phyloP scores from a whole-genome alignment of 768 basidiomycete species.

The Dioszegia aurantiaca region DNA sequence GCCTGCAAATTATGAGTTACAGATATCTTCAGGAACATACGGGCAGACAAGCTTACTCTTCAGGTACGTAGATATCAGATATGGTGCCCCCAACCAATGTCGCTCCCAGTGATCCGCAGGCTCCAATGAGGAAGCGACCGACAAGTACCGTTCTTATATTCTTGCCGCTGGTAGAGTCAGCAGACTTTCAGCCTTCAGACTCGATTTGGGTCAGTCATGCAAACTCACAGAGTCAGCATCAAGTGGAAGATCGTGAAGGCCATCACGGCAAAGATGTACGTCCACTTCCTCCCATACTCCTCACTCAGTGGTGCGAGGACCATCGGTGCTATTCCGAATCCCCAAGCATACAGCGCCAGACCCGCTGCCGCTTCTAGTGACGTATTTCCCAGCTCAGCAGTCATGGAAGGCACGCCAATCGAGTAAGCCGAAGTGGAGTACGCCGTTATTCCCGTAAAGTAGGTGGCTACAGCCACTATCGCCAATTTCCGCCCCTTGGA shows the following conservation, averaged over 20 bases:
- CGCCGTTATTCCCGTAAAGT: conserved; percentile 40
- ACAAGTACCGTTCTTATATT: conserved; percentile 52
- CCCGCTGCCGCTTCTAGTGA: conserved; percentile 34
- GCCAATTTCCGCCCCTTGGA: conserved; percentile 28
- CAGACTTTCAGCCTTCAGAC: conserved; percentile 18
- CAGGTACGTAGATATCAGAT: conserved; percentile 50
- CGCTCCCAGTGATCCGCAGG: conserved; percentile 49
- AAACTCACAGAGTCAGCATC: conserved; percentile 27
- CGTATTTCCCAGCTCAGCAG: conserved; percentile 33
- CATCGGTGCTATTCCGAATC: conserved; percentile 49
- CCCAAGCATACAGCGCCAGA: conserved; percentile 39
- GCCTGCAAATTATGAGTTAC: too few species aligned
- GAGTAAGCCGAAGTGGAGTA: conserved; percentile 33
- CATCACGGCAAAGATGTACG: conserved; percentile 44
- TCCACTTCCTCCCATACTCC: conserved; percentile 44
- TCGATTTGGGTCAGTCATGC: too few species aligned
- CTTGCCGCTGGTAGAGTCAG: conserved; percentile 38
- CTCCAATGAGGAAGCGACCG: conserved; percentile 49
- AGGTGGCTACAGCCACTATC: conserved; percentile 36
- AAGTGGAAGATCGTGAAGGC: conserved; percentile 23
- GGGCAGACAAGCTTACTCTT: conserved; percentile 37
- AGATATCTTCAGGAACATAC: background rate
- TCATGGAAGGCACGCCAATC: conserved; percentile 38
- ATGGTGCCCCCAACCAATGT: conserved; percentile 54
- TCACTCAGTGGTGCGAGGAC: conserved; percentile 46